Conservation (phyloP, 164 flowering plant species). For the Chimonanthus praecox region DNA sequence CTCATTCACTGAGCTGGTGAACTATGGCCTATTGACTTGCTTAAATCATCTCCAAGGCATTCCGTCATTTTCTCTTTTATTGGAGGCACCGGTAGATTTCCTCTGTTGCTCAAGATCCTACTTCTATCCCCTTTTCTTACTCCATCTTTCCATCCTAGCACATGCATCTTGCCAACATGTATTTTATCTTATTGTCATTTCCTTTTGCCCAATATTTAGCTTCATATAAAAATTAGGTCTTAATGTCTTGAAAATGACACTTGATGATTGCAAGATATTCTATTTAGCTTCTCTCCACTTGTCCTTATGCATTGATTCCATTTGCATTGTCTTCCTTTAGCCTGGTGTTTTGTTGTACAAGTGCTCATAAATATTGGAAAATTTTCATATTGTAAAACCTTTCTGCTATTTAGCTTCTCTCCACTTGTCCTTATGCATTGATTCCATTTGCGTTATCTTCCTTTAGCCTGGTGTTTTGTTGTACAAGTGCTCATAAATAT, state of each 20-base stretch:
- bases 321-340: too few species aligned
- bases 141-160: not conserved
- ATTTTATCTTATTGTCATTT: not conserved
- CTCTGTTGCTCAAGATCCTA: not conserved
- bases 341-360: too few species aligned
- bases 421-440: not conserved
- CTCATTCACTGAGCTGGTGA: too few species aligned
- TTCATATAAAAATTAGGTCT: not conserved
- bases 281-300: not conserved
- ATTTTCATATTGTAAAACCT: too few species aligned
- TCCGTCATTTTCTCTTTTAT: too few species aligned
- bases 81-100: too few species aligned
- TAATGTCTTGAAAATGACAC: not conserved
- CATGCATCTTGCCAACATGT: not conserved
- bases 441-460: too few species aligned
- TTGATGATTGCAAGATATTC: not conserved
- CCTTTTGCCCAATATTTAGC: not conserved
- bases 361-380: too few species aligned
- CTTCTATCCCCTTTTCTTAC: not conserved
- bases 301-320: not conserved
- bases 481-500: too few species aligned
- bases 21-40: too few species aligned
- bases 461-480: too few species aligned
- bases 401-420: not conserved
- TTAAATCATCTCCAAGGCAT: too few species aligned